Base-by-base conservation (phyloP, 306 rosid species). In the Prunus campanulata region DNA sequence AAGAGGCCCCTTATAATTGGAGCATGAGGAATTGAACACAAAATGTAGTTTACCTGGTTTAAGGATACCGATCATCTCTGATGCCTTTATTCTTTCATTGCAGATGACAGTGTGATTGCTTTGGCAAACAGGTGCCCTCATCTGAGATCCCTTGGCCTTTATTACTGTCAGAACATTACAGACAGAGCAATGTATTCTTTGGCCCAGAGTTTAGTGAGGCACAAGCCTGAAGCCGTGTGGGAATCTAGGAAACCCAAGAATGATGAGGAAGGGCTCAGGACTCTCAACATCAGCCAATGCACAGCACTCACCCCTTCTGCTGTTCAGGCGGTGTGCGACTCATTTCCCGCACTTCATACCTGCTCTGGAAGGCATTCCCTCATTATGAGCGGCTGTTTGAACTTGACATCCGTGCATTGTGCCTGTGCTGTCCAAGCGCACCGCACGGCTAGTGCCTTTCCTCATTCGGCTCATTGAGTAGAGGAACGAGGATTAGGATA, bases 81-180 rank as follows among this genome's bases (percentile, higher is more conserved):
- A 76, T 50, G 42, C 46, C 46, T 39, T 25, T 48, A n/a, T 39
- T 48, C 46, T 15, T 8, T 72, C 65, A 15, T 72, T 86, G 78
- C 93, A 96, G 99, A 96, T 81, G 94, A 91, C 19, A 96, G 99
- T 75, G 99, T 96, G 84, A 82, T 96, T 80, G 98, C 98, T 74
- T 78, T 93, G 89, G 96, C 99, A 59, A 93, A 74, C 51, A 46
- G 85, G 22, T 96, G 99, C 70, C 93, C 86, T 13, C 90, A 84
- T 73, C 83, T 96, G 81, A 84, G 88, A 83, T 91, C 98, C 7
- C 97, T 96, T 16, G 99, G 90, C 57, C 87, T 96, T 74, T 96
- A 96, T 88, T 92, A 86, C 75, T 96, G 99, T 64, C 92, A 88
- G 79, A 96, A 96, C 88, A 93, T 96, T 60, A 96, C 99, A 1